phyloP scores from a whole-genome alignment of 1,139 yeast species.

The Debaryomycetaceae sp. region DNA sequence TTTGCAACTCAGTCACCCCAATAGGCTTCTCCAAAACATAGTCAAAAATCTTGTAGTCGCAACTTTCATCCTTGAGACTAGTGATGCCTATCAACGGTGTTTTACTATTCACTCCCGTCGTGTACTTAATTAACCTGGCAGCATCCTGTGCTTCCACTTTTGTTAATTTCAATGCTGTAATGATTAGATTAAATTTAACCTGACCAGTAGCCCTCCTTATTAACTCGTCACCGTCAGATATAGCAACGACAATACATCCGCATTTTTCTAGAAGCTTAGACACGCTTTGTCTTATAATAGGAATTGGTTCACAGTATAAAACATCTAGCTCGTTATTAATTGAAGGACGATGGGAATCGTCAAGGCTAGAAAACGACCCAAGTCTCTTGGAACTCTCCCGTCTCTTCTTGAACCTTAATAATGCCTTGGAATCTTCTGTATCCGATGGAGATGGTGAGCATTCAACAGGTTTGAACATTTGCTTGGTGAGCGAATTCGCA shows the following conservation, averaged over 20 bases:
- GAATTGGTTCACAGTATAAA: constrained; percentile 82
- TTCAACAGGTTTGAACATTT: constrained; percentile 31
- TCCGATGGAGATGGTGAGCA: constrained; percentile 69
- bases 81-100: constrained; percentile 83
- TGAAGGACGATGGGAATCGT: constrained; percentile 5
- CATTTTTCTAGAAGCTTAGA: constrained; percentile 61
- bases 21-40: constrained; percentile 78
- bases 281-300: constrained; percentile 71
- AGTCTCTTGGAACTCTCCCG: constrained; percentile 47
- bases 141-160: constrained; percentile 73
- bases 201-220: constrained; percentile 80
- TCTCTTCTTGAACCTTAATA: constrained; percentile 54
- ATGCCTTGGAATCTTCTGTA: constrained; percentile 59
- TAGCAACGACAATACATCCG: constrained; percentile 81
- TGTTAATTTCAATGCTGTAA: constrained; percentile 70
- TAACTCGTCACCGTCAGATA: constrained; percentile 77
- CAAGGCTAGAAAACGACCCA: constrained; percentile 5
- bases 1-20: constrained; percentile 26
- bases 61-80: constrained; percentile 67
- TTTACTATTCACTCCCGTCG: constrained; percentile 68
- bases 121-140: constrained; percentile 70
- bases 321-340: constrained; percentile 50
- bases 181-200: constrained; percentile 77
- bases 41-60: constrained; percentile 55
- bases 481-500: constrained; percentile 26